Evolutionary conservation across 768 basidiomycete genomes (phyloP).

Genomic region (Tylopilus felleus): DNA sequence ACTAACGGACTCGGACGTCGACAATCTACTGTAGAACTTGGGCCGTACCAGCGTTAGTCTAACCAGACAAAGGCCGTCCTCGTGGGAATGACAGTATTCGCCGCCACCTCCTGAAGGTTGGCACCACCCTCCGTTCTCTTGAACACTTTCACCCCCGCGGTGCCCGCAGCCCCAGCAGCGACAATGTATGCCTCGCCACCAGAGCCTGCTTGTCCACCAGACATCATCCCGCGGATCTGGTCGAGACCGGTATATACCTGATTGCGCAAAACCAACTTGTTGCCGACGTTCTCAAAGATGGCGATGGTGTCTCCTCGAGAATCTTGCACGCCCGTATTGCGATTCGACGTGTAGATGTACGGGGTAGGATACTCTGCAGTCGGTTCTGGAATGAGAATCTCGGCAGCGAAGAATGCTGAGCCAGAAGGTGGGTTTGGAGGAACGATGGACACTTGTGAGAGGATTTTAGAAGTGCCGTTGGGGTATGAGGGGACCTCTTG

Average conservation of each 20-base stretch:
- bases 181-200: slow-evolving; percentile 52
- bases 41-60: background rate
- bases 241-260: slow-evolving; percentile 63
- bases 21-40: too few species aligned
- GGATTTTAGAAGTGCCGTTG: slow-evolving; percentile 48
- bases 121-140: slow-evolving; percentile 52
- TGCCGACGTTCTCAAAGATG: slow-evolving; percentile 48
- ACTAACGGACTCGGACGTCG: too few species aligned
- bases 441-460: slow-evolving; percentile 49
- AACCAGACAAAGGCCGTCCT: slow-evolving; percentile 50
- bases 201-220: slow-evolving; percentile 41
- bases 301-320: slow-evolving; percentile 61
- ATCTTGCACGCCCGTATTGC: slow-evolving; percentile 52
- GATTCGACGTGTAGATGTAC: slow-evolving; percentile 67
- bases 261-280: slow-evolving; percentile 39
- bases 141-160: slow-evolving; percentile 55
- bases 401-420: slow-evolving; percentile 49
- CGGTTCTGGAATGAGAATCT: slow-evolving; percentile 57
- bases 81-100: slow-evolving; percentile 50
- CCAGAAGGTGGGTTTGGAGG: slow-evolving; percentile 39
- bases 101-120: slow-evolving; percentile 49
- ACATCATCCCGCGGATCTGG: slow-evolving; percentile 65
- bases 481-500: slow-evolving; percentile 47
- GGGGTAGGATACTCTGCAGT: slow-evolving; percentile 44
- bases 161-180: slow-evolving; percentile 51